Base-by-base conservation (phyloP, 768 basidiomycete species). In the Cystofilobasidium ferigula region DNA sequence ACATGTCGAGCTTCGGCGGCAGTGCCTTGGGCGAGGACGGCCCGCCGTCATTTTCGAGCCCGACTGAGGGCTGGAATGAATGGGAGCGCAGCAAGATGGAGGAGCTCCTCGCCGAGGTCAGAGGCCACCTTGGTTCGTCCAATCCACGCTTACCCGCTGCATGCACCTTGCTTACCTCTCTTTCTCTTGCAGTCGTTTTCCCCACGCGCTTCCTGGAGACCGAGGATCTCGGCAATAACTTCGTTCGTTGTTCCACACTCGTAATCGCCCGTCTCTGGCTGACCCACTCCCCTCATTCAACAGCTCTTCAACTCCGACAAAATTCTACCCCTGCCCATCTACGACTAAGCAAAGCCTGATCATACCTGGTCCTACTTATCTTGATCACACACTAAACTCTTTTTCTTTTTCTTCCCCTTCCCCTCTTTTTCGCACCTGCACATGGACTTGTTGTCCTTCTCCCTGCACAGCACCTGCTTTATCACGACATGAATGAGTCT, bases 21-120 rank as follows among this genome's bases (percentile, higher is more conserved):
- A 20, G 16, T n/a, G n/a, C n/a, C n/a, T n/a, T n/a, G n/a, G n/a
- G n/a, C 9, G 45, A 47, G 13, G 56, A 54, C 34, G 43, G 56
- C 30, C 24, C 32, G 34, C 38, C 54, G 2, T 8, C 45, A 14
- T 42, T 71, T 20, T 71, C 70, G 66, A 72, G 68, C 69, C 80
- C 83, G 13, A 74, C 82, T 8, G 87, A 88, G 59, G 83, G 87
- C 0, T 91, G 90, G 71, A 85, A 87, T 58, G 84, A 84, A 68
- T 84, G 84, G 79, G 93, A 99, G 72, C 76, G 83, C 69, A 87
- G 87, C 45, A 88, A 89, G 74, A 95, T 97, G 91, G 93, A 95
- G 75, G 81, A 80, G 60, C 73, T 91, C 34, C 75, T 99, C 67
- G 79, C 78, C 32, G 84, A 91, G 69, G 71, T 89, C 22, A 83